A percentile compares a stretch with the other conserved stretches of the same genome.
Conservation (phyloP, 495 filamentous ascomycete species). For the Neurospora sp. region DNA sequence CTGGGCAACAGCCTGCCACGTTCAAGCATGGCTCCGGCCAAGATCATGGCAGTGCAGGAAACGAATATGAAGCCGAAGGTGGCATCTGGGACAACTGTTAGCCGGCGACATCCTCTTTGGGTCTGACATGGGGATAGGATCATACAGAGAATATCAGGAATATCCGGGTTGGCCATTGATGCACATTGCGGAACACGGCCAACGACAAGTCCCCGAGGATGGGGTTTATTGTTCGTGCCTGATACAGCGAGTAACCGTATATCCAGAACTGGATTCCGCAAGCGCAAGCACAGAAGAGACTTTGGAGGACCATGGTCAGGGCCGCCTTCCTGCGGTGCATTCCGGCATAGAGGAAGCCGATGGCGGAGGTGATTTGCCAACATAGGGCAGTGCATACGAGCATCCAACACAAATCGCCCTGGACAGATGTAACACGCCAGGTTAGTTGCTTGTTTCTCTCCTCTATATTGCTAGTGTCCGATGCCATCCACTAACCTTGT, state of each 20-base stretch:
- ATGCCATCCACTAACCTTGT: slow-evolving; percentile 2
- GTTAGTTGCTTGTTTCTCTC: neutral
- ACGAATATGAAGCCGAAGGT: slow-evolving; percentile 8
- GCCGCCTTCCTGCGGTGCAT: slow-evolving; percentile 89
- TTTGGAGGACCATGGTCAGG: slow-evolving; percentile 84
- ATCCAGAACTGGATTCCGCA: slow-evolving; percentile 96
- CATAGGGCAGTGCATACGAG: slow-evolving; percentile 18
- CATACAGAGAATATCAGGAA: slow-evolving; percentile 79
- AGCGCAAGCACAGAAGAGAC: slow-evolving; percentile 75
- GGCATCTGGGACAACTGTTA: neutral
- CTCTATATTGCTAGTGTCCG: neutral
- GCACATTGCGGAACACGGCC: slow-evolving; percentile 65
- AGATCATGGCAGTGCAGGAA: slow-evolving; percentile 16
- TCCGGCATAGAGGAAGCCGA: slow-evolving; percentile 94
- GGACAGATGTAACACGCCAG: neutral
- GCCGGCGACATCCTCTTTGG: neutral
- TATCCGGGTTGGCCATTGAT: slow-evolving; percentile 60
- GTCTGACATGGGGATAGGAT: slow-evolving; percentile 50
- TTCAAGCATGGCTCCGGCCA: slow-evolving; percentile 36
- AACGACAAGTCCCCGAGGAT: slow-evolving; percentile 79
- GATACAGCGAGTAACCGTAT: slow-evolving; percentile 90
- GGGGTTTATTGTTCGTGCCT: slow-evolving; percentile 70
- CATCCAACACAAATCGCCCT: slow-evolving; percentile 11
- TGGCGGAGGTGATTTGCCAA: slow-evolving; percentile 54
- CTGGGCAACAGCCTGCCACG: slow-evolving; percentile 74